A percentile compares a stretch with the other conserved stretches of the same genome.
Conservation (phyloP, 1,284 basidiomycete species). For the Tylopilus sp. region DNA sequence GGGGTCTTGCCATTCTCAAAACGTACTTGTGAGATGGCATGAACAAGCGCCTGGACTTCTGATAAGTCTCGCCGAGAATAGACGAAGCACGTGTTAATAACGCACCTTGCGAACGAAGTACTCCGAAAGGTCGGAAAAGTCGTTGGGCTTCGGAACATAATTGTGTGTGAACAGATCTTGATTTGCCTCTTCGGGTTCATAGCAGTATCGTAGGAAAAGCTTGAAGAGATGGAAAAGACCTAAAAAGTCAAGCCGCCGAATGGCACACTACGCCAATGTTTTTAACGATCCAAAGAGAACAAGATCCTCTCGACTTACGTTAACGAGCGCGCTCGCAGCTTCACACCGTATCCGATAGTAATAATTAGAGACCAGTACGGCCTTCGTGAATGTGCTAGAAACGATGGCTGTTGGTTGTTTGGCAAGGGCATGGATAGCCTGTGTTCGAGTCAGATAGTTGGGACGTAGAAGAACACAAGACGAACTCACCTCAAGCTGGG, state of each 20-base stretch:
- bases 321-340: constrained; percentile 83
- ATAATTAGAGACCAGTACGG: constrained; percentile 93
- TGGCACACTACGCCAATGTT: constrained; percentile 61
- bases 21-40: constrained; percentile 80
- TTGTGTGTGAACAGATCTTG: constrained; percentile 81
- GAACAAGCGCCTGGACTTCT: constrained; percentile 59
- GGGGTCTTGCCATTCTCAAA: constrained; percentile 86
- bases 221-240: constrained; percentile 97
- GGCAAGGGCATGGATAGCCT: constrained; percentile 85
- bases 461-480: not conserved
- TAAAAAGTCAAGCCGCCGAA: constrained; percentile 75
- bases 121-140: constrained; percentile 88
- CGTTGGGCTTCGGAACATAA: constrained; percentile 89
- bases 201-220: constrained; percentile 91
- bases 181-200: constrained; percentile 74
- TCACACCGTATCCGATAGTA: constrained; percentile 97
- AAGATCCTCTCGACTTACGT: constrained; percentile 50
- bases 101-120: constrained; percentile 91
- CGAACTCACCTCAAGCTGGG: constrained; percentile 82
- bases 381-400: constrained; percentile 90
- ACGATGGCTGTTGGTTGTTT: constrained; percentile 85
- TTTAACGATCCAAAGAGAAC: constrained; percentile 6
- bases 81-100: constrained; percentile 6
- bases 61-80: constrained; percentile 7
- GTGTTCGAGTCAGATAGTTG: constrained; percentile 6